These are phyloP conservation scores for Tylopilus intermedius DNA, from an alignment of 768 basidiomycete species.

Conservation along the genomic window DNA sequence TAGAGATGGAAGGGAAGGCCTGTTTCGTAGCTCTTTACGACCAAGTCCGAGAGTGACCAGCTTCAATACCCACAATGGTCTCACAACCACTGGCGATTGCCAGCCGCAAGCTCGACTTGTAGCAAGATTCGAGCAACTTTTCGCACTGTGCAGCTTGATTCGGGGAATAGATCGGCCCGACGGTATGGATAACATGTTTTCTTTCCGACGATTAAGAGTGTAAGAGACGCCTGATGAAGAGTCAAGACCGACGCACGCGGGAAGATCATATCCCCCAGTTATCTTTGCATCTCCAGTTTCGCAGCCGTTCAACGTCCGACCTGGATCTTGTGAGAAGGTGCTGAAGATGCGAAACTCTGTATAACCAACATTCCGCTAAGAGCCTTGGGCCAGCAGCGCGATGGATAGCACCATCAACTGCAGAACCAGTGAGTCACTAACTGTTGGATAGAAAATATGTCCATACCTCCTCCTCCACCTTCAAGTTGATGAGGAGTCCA, in stretches of 20 bases:
- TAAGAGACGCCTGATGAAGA: neutral
- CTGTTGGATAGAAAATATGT: neutral
- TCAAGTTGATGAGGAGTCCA: neutral
- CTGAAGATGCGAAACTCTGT: neutral
- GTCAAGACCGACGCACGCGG: conserved; percentile 51
- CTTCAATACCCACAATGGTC: conserved; percentile 48
- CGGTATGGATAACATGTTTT: conserved; percentile 72
- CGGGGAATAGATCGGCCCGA: conserved; percentile 61
- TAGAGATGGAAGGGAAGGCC: conserved; percentile 82
- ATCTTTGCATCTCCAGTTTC: conserved; percentile 73
- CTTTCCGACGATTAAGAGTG: conserved; percentile 32
- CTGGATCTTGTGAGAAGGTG: conserved; percentile 46
- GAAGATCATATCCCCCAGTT: conserved; percentile 70
- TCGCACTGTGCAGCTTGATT: conserved; percentile 41
- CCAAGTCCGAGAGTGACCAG: neutral
- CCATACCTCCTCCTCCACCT: conserved; percentile 77
- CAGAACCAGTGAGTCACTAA: neutral
- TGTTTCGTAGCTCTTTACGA: conserved; percentile 22
- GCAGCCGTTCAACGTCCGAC: conserved; percentile 61
- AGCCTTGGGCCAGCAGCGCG: conserved; percentile 63
- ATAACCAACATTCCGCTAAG: conserved; percentile 59
- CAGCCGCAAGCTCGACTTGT: conserved; percentile 56
- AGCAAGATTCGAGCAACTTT: conserved; percentile 61
- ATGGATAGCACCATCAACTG: conserved; percentile 84
- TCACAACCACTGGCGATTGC: conserved; percentile 56